Base-by-base conservation (phyloP, 2,329 filamentous ascomycete genomes). In the Cladophialophora chaetospira region DNA sequence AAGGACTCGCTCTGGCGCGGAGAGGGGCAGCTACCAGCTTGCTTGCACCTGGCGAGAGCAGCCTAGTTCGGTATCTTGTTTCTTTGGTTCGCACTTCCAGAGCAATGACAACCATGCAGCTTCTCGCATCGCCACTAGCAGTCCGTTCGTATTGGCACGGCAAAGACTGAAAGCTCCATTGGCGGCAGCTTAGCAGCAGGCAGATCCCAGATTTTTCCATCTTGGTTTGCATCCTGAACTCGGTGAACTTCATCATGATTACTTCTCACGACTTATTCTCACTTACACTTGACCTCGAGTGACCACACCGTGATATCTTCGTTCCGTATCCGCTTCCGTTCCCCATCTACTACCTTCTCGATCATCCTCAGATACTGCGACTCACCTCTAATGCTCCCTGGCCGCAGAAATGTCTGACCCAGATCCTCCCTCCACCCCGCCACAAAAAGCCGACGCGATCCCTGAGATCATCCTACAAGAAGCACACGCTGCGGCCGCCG, bases 401-500 rank as follows among this genome's bases (percentile, higher is more conserved):
- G 31, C 13, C 19, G 33, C 46, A 25, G 51, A 10, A 33, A 60
- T 60, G 58, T 51, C 58, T 51, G 36, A 51, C 21, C 42, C 57
- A 38, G 47, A 62, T 29, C 42, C 51, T 25, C 31, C 40, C 26
- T 17, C 46, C 25, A 53, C 29, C 42, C 53, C 26, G 17, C 35
- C 33, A 23, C 21, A 28, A 48, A 25, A 57, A 15, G 26, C 25
- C 25, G 43, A 43, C 17, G 11, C 36, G 17, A 55, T 60, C 28
- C 60, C 54, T 13, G 15, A 33, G 13, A 43, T 60, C 8, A 47
- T 55, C 31, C 17, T 62, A 13, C 15, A 55, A n/a, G 47, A 57
- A 50, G 57, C 58, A 11, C 43, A 50, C 9, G 49, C 53, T 10
- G 60, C 60, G 4, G 54, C 48, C 15, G 60, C 57, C 8, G 57